phyloP scores from a whole-genome alignment of 192 early-diverging fungal species.

The Lunasporangiospora selenospora region DNA sequence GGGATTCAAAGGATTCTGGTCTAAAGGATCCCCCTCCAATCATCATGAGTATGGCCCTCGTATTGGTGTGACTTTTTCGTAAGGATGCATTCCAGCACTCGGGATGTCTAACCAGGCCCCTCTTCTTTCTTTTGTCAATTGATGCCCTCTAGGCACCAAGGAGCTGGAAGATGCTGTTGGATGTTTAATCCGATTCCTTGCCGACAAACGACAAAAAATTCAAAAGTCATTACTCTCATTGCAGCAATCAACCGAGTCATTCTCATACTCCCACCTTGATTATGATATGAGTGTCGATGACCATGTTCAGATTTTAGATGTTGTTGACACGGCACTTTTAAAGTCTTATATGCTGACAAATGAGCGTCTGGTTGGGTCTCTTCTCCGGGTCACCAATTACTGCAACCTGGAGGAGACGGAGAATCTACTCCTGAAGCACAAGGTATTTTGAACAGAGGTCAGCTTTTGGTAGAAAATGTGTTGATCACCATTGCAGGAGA shows the following conservation, averaged over 20 bases:
- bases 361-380: slow-evolving; percentile 84
- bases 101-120: not conserved
- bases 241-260: slow-evolving; percentile 32
- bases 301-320: slow-evolving; percentile 53
- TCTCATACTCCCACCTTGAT: slow-evolving; percentile 21
- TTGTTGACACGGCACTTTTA: slow-evolving; percentile 91
- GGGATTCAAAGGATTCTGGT: slow-evolving; percentile 8
- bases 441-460: slow-evolving; percentile 51
- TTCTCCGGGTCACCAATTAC: slow-evolving; percentile 89
- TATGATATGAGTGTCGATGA: slow-evolving; percentile 48
- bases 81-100: no score
- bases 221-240: slow-evolving; percentile 53
- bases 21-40: slow-evolving; percentile 17
- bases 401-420: slow-evolving; percentile 90
- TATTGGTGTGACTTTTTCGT: no score
- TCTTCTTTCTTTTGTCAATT: slow-evolving; percentile 3
- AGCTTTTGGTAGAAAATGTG: not conserved
- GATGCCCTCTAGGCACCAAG: slow-evolving; percentile 54
- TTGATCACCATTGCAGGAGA: not conserved
- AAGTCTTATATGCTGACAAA: slow-evolving; percentile 91
- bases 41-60: slow-evolving; percentile 33
- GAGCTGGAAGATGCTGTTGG: slow-evolving; percentile 64
- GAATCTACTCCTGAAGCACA: slow-evolving; percentile 73
- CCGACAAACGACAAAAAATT: slow-evolving; percentile 82
- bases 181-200: slow-evolving; percentile 86